Evolutionary conservation across 768 basidiomycete genomes (phyloP), one percentile per base, ranked within the genome.

Genomic region (Suillus discolor): DNA sequence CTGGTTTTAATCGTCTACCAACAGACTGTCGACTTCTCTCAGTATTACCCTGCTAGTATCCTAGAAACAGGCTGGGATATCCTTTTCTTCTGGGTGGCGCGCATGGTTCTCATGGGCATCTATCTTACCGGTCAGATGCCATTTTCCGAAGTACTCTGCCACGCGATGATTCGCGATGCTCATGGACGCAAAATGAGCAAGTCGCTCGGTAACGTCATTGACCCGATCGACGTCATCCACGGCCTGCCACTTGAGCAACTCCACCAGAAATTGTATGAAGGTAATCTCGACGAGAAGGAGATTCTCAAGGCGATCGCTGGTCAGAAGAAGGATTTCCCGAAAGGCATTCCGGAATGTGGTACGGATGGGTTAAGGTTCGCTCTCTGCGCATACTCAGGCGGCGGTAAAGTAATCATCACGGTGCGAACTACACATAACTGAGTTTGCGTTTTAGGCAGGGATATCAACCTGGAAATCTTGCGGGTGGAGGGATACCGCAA

Each of bases 61-160:
- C 87, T 99, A 38, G 97, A 99, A 80, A 99, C 97, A 0, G 97
- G 97, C 55, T 99, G 97, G 97, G 97, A 99, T 69, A 99, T 99
- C 72, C 78, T 99, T n/a, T 96, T 96, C 85, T 99, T 99, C 87
- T 99, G 97, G 97, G 97, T 99, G 8, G 96, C 97, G 18, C 91
- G 97, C 51, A 99, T 99, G 97, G 97, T 93, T 59, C 80, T 99
- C 72, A 88, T 99, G 42, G 97, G 97, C 51, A 80, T 94, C 71
- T 85, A 91, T 64, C 87, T 98, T 55, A 99, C 97, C 0, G 96
- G 86, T 34, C 78, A 92, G 72, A 86, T 99, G 82, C 97, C 97
- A 1, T 99, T 99, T 85, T 83, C 87, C 57, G 96, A 99, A 79
- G 96, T 99, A 11, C 88, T 91, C 75, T 99, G 96, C 79, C 97